phyloP scores from a whole-genome alignment of 2,329 filamentous ascomycete genomes.

The Hymenoscyphus occultus region DNA sequence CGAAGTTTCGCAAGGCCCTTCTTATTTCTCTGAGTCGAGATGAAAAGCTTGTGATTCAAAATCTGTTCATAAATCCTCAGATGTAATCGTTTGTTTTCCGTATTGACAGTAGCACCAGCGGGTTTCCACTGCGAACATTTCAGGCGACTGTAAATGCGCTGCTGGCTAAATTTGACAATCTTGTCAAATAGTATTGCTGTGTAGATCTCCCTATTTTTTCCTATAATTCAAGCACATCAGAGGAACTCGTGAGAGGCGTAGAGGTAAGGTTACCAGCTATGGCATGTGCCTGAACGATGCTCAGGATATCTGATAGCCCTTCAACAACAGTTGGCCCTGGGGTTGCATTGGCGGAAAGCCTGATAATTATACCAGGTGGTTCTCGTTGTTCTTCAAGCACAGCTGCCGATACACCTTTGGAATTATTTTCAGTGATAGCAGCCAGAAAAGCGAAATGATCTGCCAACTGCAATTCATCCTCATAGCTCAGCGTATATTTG shows the following conservation, averaged over 20 bases:
- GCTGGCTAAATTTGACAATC: slow-evolving; percentile 7
- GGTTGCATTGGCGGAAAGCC: slow-evolving; percentile 25
- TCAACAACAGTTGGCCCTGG: slow-evolving; percentile 2
- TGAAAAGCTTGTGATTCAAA: no score
- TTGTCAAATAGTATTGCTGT: slow-evolving; percentile 5
- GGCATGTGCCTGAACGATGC: background rate
- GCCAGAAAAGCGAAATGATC: slow-evolving; percentile 30
- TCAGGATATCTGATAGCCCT: slow-evolving; percentile 9
- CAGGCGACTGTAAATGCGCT: slow-evolving; percentile 11
- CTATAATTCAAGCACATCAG: background rate
- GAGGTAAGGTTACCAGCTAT: slow-evolving; percentile 9
- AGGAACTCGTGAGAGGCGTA: background rate
- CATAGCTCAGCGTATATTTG: slow-evolving; percentile 11
- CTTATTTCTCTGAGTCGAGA: background rate
- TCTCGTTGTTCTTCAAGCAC: slow-evolving; percentile 21
- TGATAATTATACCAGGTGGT: slow-evolving; percentile 15
- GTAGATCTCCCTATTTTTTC: background rate
- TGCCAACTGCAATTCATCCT: slow-evolving; percentile 27
- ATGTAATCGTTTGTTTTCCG: background rate
- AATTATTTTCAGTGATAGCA: slow-evolving; percentile 10
- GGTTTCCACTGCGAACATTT: background rate
- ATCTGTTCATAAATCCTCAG: background rate
- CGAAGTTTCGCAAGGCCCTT: background rate
- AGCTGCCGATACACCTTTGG: slow-evolving; percentile 22
- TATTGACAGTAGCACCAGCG: no score